These are phyloP conservation scores for Gossypium rotundifolium DNA, from an alignment of 345 rosid species.

Conservation along the genomic window DNA sequence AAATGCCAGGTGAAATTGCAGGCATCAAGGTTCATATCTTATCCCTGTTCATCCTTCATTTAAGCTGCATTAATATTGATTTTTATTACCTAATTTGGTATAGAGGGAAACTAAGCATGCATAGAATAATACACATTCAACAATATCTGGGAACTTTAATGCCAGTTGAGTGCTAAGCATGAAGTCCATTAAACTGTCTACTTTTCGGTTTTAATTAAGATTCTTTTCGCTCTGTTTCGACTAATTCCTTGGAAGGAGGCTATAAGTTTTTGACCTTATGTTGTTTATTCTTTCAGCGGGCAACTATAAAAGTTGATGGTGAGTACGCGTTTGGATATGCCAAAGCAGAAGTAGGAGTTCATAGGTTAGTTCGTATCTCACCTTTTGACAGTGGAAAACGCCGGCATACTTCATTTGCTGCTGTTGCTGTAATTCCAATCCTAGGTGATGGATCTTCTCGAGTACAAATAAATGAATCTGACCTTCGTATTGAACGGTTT, in stretches of 20 bases:
- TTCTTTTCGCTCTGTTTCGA: not conserved
- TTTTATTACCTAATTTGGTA: not conserved
- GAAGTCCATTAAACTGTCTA: not conserved
- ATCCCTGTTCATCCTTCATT: not conserved
- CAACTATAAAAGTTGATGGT: conserved; percentile 90
- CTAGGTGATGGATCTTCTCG: conserved; percentile 63
- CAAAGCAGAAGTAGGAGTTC: conserved; percentile 96
- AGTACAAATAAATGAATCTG: conserved; percentile 85
- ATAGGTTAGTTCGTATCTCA: conserved; percentile 90
- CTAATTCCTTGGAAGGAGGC: not conserved
- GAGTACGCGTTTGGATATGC: conserved; percentile 94
- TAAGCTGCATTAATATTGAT: not conserved
- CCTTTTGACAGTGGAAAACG: conserved; percentile 88
- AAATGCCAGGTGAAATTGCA: conserved; percentile 86
- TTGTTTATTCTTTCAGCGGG: conserved; percentile 53
- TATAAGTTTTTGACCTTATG: conserved; percentile 5
- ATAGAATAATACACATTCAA: not conserved
- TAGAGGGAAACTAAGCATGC: not conserved
- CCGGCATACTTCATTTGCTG: conserved; percentile 95
- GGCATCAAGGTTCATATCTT: conserved; percentile 80
- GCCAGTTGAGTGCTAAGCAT: not conserved
- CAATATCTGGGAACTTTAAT: not conserved
- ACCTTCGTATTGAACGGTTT: conserved; percentile 80
- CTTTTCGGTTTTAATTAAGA: not conserved
- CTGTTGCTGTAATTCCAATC: conserved; percentile 96